These are phyloP conservation scores for Kwoniella botswanensis DNA, from an alignment of 768 basidiomycete genomes.

Conservation along the genomic window DNA sequence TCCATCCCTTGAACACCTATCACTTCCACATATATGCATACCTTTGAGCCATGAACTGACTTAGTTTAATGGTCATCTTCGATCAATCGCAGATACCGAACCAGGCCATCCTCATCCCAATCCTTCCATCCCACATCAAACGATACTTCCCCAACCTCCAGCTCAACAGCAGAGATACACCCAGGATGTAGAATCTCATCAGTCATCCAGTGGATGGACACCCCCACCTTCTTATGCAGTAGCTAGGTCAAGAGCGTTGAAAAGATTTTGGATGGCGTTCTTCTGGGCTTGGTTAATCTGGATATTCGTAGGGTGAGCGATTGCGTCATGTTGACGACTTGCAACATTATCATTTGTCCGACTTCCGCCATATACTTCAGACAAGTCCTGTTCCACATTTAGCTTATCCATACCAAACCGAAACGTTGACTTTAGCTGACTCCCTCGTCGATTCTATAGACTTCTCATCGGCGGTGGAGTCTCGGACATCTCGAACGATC, in stretches of 20 bases:
- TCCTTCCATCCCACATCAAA: conserved; percentile 14
- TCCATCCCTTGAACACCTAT: too few species aligned
- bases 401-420: too few species aligned
- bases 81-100: conserved; percentile 1
- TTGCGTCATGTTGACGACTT: too few species aligned
- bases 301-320: conserved; percentile 50
- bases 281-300: conserved; percentile 53
- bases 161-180: background rate
- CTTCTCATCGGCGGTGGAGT: conserved; percentile 44
- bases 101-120: background rate
- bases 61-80: background rate
- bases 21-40: too few species aligned
- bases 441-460: too few species aligned
- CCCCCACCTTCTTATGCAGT: conserved; percentile 38
- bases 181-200: background rate
- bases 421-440: too few species aligned
- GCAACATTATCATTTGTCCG: too few species aligned
- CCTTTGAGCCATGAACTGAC: too few species aligned
- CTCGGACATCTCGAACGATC: conserved; percentile 31
- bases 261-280: conserved; percentile 51
- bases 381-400: too few species aligned
- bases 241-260: conserved; percentile 41
- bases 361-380: too few species aligned
- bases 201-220: conserved; percentile 34
- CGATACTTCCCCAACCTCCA: conserved; percentile 11